phyloP scores from a whole-genome alignment of 1,139 yeast genomes.

The Kurtzmaniella quercitrusa region DNA sequence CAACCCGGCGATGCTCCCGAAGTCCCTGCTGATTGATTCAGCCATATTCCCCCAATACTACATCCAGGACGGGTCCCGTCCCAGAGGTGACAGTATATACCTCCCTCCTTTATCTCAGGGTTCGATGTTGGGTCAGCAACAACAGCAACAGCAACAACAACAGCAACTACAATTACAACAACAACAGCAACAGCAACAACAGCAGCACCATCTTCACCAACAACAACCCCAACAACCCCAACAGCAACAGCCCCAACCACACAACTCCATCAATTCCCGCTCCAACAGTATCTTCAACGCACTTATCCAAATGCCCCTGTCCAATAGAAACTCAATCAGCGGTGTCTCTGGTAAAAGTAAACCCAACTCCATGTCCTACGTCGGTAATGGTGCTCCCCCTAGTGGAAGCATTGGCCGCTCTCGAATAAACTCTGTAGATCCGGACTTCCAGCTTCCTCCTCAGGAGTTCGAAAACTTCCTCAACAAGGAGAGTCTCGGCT shows the following conservation, averaged over 20 bases:
- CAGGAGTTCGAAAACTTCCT: conserved; percentile 43
- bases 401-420: conserved; percentile 13
- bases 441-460: conserved; percentile 20
- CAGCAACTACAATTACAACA: conserved; percentile 25
- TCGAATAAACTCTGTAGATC: conserved; percentile 15
- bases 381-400: conserved; percentile 10
- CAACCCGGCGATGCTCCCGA: neutral
- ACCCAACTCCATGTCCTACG: conserved; percentile 8
- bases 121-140: conserved; percentile 6
- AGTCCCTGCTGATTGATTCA: conserved; percentile 10
- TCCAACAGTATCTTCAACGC: conserved; percentile 43
- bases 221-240: conserved; percentile 3
- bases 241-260: conserved; percentile 1
- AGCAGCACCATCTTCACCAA: neutral
- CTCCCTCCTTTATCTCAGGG: conserved; percentile 26
- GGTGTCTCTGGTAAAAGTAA: conserved; percentile 16
- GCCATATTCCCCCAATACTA: conserved; percentile 10
- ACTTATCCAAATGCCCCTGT: conserved; percentile 36
- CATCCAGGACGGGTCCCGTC: conserved; percentile 11
- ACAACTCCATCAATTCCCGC: conserved; percentile 19
- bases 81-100: conserved; percentile 29
- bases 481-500: conserved; percentile 38
- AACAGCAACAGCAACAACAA: conserved; percentile 14
- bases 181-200: neutral
- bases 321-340: conserved; percentile 30